These are phyloP conservation scores for Citrullus colocynthis DNA, from an alignment of 306 rosid genomes.

Conservation along the genomic window DNA sequence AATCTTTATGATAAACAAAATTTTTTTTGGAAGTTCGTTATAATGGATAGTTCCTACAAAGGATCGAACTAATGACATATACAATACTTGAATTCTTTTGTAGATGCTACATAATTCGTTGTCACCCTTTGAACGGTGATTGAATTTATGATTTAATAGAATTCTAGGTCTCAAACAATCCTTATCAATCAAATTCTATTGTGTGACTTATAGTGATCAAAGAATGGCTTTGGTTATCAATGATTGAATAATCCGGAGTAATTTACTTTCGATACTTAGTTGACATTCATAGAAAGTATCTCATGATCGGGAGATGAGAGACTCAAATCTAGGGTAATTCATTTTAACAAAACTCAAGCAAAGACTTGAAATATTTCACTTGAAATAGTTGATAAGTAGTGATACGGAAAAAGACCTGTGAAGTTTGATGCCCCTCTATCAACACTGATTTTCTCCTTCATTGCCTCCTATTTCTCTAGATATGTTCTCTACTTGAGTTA, in stretches of 20 bases:
- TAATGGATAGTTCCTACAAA: neutral
- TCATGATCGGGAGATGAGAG: neutral
- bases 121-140: neutral
- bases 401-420: neutral
- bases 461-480: neutral
- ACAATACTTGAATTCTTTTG: neutral
- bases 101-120: neutral
- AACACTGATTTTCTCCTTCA: neutral
- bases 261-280: neutral
- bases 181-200: neutral
- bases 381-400: neutral
- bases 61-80: neutral
- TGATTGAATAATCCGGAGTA: too few relatives aligned
- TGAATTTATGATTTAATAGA: neutral
- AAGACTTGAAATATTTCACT: neutral
- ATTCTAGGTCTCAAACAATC: neutral
- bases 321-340: neutral
- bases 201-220: neutral
- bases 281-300: neutral
- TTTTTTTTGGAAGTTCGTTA: neutral
- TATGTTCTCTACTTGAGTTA: neutral
- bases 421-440: neutral
- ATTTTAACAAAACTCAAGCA: neutral
- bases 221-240: too few relatives aligned
- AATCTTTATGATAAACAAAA: neutral